Evolutionary conservation across 1,284 basidiomycete genomes (phyloP).

Genomic region (Ceratobasidium sp.): DNA sequence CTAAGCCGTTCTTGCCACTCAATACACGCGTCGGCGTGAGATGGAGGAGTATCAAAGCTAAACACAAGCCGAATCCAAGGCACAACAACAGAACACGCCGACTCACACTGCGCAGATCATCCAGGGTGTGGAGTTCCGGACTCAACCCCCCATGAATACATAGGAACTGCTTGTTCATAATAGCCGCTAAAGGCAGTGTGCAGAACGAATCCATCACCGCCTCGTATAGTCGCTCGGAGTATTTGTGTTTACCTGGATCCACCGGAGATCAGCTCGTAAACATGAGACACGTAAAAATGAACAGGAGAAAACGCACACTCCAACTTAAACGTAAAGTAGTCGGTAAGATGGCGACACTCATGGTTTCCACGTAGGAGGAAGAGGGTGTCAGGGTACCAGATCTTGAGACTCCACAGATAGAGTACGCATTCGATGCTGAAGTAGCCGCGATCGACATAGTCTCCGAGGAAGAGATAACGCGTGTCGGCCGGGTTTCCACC

Average conservation of each 20-base stretch:
- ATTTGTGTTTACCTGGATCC: slow-evolving; percentile 89
- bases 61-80: too few relatives aligned
- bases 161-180: slow-evolving; percentile 98
- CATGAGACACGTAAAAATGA: slow-evolving; percentile 43
- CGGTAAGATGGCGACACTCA: slow-evolving; percentile 96
- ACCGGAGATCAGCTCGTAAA: slow-evolving; percentile 11
- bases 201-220: slow-evolving; percentile 96
- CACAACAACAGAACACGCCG: neutral
- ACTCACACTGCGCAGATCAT: slow-evolving; percentile 84
- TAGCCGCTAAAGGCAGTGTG: slow-evolving; percentile 88
- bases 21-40: too few relatives aligned
- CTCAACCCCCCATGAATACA: slow-evolving; percentile 96
- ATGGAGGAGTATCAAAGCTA: too few relatives aligned
- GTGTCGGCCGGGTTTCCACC: slow-evolving; percentile 93
- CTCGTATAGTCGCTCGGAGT: slow-evolving; percentile 90
- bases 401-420: slow-evolving; percentile 94
- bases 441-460: slow-evolving; percentile 98
- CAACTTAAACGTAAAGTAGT: slow-evolving; percentile 97
- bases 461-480: slow-evolving; percentile 95
- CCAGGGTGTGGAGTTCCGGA: slow-evolving; percentile 90
- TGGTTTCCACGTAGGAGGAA: slow-evolving; percentile 96
- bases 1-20: too few relatives aligned
- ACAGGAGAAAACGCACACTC: slow-evolving; percentile 75
- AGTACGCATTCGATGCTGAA: slow-evolving; percentile 97
- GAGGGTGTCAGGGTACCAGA: slow-evolving; percentile 94